Evolutionary conservation across 169 alveolate genomes (phyloP).

Genomic region (Plasmodium vivax): DNA sequence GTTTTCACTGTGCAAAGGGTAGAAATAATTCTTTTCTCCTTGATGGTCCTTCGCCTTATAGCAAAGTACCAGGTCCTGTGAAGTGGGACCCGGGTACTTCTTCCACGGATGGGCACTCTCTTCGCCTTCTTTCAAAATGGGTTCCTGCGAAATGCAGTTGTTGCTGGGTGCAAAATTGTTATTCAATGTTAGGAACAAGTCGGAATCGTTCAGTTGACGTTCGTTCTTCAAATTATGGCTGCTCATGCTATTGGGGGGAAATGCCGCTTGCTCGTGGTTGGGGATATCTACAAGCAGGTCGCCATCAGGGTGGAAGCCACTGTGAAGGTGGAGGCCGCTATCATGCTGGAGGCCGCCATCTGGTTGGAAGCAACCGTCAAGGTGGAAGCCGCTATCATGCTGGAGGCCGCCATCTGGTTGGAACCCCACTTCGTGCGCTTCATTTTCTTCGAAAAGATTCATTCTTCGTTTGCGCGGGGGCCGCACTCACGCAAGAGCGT

Average conservation of each 20-base stretch:
- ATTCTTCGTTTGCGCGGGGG: constrained; percentile 8
- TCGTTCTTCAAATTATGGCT: background rate
- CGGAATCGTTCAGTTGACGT: background rate
- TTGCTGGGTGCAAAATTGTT: constrained; percentile 4
- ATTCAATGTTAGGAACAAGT: constrained; percentile 22
- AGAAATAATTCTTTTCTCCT: background rate
- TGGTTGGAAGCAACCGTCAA: background rate
- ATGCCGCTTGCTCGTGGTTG: background rate
- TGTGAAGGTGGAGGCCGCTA: too few species aligned
- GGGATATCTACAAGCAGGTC: background rate
- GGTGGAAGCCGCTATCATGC: background rate
- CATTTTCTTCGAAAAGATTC: constrained; percentile 47
- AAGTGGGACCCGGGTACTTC: background rate
- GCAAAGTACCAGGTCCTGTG: background rate
- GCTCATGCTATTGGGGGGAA: background rate
- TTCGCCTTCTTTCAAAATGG: background rate
- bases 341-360: background rate
- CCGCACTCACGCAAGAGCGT: background rate
- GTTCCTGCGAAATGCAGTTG: background rate
- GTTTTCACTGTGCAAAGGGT: background rate
- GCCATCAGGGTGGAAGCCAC: background rate
- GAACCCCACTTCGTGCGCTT: background rate
- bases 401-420: background rate
- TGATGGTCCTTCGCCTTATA: background rate
- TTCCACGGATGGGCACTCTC: background rate